Evolutionary conservation across 164 flowering plant genomes (phyloP).

Genomic region (Vitis rotundifolia): DNA sequence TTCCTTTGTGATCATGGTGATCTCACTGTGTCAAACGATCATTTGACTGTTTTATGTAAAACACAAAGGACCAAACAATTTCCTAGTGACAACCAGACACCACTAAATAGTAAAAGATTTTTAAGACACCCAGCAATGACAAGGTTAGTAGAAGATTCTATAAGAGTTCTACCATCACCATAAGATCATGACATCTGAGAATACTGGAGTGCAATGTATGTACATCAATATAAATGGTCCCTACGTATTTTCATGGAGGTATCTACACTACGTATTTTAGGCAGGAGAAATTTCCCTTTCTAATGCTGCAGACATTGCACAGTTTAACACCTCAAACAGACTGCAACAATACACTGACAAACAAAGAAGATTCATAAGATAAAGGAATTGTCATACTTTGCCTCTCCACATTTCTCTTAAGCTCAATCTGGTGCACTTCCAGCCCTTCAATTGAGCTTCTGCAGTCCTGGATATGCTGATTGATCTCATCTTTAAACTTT

Average conservation of each 20-base stretch:
- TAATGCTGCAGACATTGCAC: no score
- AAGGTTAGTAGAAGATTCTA: no score
- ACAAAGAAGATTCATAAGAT: not conserved
- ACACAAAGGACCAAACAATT: not conserved
- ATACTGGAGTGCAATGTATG: no score
- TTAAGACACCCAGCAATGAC: no score
- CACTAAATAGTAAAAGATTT: not conserved
- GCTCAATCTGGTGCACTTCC: constrained; percentile 57
- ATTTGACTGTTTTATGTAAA: not conserved
- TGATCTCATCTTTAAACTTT: constrained; percentile 66
- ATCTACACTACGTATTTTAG: no score
- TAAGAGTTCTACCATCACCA: no score
- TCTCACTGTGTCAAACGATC: not conserved
- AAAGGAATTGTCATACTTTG: constrained; percentile 55
- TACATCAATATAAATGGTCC: no score
- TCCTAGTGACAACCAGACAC: not conserved
- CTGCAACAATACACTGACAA: not conserved
- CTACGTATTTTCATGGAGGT: no score
- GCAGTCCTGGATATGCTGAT: constrained; percentile 62
- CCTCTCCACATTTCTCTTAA: constrained; percentile 57
- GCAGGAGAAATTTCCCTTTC: no score
- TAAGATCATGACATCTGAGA: no score
- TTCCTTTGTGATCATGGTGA: no score
- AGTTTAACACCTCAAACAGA: not conserved
- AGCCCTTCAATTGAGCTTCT: constrained; percentile 53